phyloP scores from a whole-genome alignment of 305 asterid species.

The Solanum hybrid region DNA sequence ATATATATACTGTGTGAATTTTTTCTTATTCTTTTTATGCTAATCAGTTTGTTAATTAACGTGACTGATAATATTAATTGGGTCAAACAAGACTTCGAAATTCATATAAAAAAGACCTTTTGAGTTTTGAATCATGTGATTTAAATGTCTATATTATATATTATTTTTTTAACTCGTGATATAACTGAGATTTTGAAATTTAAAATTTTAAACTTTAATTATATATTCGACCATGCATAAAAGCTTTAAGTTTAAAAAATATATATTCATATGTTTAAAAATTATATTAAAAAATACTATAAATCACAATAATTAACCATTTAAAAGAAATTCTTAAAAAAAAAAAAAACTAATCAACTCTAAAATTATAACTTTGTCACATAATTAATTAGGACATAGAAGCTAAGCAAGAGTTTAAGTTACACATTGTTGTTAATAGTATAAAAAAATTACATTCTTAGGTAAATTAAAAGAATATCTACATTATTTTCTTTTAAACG shows the following conservation, averaged over 20 bases:
- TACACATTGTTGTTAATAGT: too few relatives aligned
- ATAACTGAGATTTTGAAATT: not conserved
- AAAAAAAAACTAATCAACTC: not conserved
- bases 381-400: not conserved
- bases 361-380: too few relatives aligned
- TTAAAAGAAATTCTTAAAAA: too few relatives aligned
- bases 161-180: not conserved
- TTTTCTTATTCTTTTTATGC: not conserved
- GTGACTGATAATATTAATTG: not conserved
- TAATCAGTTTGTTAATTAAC: not conserved
- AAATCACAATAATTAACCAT: too few relatives aligned
- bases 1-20: not conserved
- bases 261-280: too few relatives aligned
- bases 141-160: too few relatives aligned
- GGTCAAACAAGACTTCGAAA: not conserved
- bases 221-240: not conserved
- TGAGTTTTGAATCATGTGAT: not conserved
- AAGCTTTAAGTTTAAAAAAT: too few relatives aligned
- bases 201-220: too few relatives aligned
- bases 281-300: too few relatives aligned
- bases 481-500: too few relatives aligned
- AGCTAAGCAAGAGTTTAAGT: not conserved
- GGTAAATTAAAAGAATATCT: too few relatives aligned
- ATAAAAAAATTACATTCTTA: too few relatives aligned
- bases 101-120: not conserved